phyloP scores from a whole-genome alignment of 768 basidiomycete species.

The Tylopilus sp. region DNA sequence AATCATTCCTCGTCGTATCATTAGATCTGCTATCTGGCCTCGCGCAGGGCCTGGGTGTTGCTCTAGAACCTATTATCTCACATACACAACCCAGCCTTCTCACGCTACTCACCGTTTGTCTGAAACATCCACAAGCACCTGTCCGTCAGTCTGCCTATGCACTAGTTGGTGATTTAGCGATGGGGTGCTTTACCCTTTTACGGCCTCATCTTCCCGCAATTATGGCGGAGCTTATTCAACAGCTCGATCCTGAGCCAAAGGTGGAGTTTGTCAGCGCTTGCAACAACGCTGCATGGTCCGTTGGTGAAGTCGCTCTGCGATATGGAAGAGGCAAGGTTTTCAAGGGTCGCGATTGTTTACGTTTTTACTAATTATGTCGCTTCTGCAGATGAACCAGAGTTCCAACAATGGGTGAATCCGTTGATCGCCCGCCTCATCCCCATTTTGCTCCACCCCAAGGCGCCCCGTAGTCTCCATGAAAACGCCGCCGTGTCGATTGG shows the following conservation, averaged over 20 bases:
- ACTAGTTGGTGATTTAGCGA: conserved; percentile 96
- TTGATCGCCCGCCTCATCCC: conserved; percentile 88
- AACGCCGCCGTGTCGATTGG: conserved; percentile 99
- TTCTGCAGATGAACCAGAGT: conserved; percentile 69
- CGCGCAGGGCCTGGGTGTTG: conserved; percentile 86
- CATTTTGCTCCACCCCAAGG: conserved; percentile 88
- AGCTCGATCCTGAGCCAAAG: conserved; percentile 91
- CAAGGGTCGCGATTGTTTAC: not conserved
- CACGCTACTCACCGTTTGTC: conserved; percentile 76
- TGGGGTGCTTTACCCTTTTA: conserved; percentile 87
- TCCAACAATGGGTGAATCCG: conserved; percentile 88
- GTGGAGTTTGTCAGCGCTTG: conserved; percentile 94
- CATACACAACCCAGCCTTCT: conserved; percentile 74
- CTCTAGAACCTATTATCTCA: conserved; percentile 70
- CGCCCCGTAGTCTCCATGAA: conserved; percentile 91
- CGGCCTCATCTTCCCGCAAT: conserved; percentile 84
- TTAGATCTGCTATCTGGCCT: conserved; percentile 95
- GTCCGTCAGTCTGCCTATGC: conserved; percentile 97
- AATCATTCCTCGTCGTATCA: conserved; percentile 95
- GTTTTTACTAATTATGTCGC: conserved; percentile 5
- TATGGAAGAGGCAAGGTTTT: conserved; percentile 65
- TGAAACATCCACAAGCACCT: conserved; percentile 94
- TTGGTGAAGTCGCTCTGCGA: conserved; percentile 94
- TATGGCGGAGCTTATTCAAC: conserved; percentile 84
- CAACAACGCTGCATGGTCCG: conserved; percentile 99